Base-by-base conservation (phyloP, 257 asterid species). In the Primulina huaijiensis region DNA sequence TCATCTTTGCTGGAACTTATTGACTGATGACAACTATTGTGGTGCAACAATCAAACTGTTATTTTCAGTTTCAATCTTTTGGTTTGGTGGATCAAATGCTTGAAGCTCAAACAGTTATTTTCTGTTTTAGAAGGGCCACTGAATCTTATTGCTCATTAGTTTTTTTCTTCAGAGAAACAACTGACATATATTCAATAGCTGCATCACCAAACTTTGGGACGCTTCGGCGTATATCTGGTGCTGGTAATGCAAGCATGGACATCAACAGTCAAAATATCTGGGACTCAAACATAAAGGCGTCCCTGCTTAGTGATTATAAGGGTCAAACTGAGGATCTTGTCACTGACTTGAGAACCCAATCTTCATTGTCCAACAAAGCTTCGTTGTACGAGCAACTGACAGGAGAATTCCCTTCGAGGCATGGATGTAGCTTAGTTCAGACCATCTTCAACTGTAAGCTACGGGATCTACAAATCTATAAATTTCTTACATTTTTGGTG, bases 361-460 rank as follows among this genome's bases (percentile, higher is more conserved):
- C 81, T 34, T 79, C 95, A 3, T 76, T 72, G 78, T 61, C 71
- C 56, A 80, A 83, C 71, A 85, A 75, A 65, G 70, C 76, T 68
- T 81, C 80, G 0, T 58, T 84, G 46, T 67, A 80, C 20, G 70
- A 78, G 74, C 90, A 84, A 68, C 73, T 83, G 25, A 59, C 87
- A 0, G 97, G 89, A 33, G 93, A 91, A 74, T 80, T 87, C 61
- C 93, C 89, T 2, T 60, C 83, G 30, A 67, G 88, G 72, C 83
- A 75, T 65, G 91, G 92, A 65, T 91, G 97, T 60, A 87, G 83
- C 87, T 82, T 89, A 52, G 72, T 82, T 34, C 97, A 89, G 76
- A 91, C 97, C 10, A 62, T 91, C 53, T 86, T 91, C 81, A 90
- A 90, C 46, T 92, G 97, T 92, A 71, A 85, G 83, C 62, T 12